These are phyloP conservation scores for Moesziomyces globuligerus DNA, from an alignment of 1,284 basidiomycete genomes.

Conservation along the genomic window DNA sequence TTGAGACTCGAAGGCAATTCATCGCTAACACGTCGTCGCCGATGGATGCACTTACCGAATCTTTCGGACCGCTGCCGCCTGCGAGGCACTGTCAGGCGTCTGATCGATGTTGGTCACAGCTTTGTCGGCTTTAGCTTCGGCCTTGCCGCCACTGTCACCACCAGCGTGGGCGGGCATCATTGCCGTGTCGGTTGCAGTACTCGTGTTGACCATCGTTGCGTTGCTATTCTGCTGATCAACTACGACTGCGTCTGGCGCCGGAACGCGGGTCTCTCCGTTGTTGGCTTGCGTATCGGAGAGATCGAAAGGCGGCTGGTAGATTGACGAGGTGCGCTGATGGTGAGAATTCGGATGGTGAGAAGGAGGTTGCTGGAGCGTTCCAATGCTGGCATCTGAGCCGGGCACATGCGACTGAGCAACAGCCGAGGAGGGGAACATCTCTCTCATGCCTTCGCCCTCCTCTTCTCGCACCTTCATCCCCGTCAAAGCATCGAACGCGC, in stretches of 20 bases:
- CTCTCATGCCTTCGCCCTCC: constrained; percentile 11
- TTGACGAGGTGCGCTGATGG: constrained; percentile 5
- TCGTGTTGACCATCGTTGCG: constrained; percentile 13
- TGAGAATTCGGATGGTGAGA: neutral
- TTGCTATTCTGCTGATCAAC: neutral
- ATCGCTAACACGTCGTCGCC: too few relatives aligned
- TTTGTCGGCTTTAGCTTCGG: neutral
- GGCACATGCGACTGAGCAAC: constrained; percentile 29
- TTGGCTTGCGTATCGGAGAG: neutral
- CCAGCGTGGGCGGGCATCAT: constrained; percentile 22
- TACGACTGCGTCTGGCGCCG: neutral
- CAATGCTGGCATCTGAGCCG: constrained; percentile 12
- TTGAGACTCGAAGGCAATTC: too few relatives aligned
- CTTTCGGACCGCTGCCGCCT: constrained; percentile 25
- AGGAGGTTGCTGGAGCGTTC: constrained; percentile 29
- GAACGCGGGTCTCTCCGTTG: neutral
- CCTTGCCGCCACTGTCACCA: neutral
- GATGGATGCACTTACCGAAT: constrained; percentile 25
- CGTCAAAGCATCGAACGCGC: constrained; percentile 4
- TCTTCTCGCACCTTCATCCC: neutral
- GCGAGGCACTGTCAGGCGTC: constrained; percentile 2
- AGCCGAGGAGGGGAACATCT: constrained; percentile 33
- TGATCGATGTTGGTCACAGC: constrained; percentile 1
- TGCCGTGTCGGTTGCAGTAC: constrained; percentile 17
- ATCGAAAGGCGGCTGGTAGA: constrained; percentile 18